Percentiles rank a stretch among this genome's conserved stretches.
These are phyloP conservation scores for Lobosporangium transversale DNA, from an alignment of 192 early-diverging fungal genomes.

Conservation along the genomic window DNA sequence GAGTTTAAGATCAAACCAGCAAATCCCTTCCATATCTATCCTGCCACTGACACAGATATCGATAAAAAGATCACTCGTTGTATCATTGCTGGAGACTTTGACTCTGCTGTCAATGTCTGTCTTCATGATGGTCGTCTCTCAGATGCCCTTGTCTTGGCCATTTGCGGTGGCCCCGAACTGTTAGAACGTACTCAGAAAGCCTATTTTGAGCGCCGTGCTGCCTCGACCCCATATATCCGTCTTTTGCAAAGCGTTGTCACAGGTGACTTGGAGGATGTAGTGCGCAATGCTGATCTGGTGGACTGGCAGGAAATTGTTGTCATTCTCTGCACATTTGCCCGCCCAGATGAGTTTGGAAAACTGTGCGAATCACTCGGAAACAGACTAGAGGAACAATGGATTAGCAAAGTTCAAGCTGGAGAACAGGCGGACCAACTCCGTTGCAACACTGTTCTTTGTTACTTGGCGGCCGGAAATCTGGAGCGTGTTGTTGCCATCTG, in stretches of 20 bases:
- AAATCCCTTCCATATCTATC: slow-evolving; percentile 61
- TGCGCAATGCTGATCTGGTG: slow-evolving; percentile 75
- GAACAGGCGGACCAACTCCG: slow-evolving; percentile 37
- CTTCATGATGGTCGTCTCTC: slow-evolving; percentile 83
- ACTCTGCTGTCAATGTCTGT: slow-evolving; percentile 89
- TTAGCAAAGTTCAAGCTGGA: slow-evolving; percentile 23
- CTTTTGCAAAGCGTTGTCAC: slow-evolving; percentile 83
- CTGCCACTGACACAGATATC: slow-evolving; percentile 70
- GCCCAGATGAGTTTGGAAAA: slow-evolving; percentile 82
- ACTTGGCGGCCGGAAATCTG: slow-evolving; percentile 82
- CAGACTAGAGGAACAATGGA: slow-evolving; percentile 64
- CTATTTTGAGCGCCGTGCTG: slow-evolving; percentile 81
- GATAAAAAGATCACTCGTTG: slow-evolving; percentile 87
- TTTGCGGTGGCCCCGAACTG: slow-evolving; percentile 84
- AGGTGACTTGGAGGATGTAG: slow-evolving; percentile 86
- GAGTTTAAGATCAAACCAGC: slow-evolving; percentile 35
- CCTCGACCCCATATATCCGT: slow-evolving; percentile 82
- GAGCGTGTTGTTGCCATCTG: slow-evolving; percentile 87
- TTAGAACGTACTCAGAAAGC: slow-evolving; percentile 78
- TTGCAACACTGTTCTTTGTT: slow-evolving; percentile 83
- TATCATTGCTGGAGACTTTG: slow-evolving; percentile 92
- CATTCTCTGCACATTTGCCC: slow-evolving; percentile 93
- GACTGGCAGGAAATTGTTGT: slow-evolving; percentile 96
- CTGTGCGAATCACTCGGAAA: slow-evolving; percentile 75
- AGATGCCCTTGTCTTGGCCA: slow-evolving; percentile 89